Base-by-base conservation (phyloP, 306 rosid genomes). In the Luffa aegyptiaca region DNA sequence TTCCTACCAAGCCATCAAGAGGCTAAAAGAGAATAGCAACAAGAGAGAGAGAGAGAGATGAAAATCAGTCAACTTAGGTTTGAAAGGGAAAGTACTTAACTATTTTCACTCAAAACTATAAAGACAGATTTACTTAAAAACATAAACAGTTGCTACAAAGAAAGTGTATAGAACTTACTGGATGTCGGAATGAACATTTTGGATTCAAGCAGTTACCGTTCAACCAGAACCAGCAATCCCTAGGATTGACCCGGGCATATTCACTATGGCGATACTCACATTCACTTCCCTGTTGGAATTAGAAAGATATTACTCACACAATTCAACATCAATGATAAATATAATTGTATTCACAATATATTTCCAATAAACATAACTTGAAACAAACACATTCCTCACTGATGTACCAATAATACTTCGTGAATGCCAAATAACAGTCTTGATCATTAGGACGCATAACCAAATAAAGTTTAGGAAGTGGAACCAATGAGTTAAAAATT, bases 241-340 rank as follows among this genome's bases (percentile, higher is more conserved):
- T 88, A 35, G 99, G 98, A 82, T 96, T 96, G 71, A 93, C 88
- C 52, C 97, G 87, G 13, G 99, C 99, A 79, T 87, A 89, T 80
- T 96, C 99, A 71, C 97, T 96, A 58, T 96, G 99, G 53, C 99
- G 98, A 84, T 93, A 96, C 81, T 96, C 99, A 1, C 99, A 96
- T 85, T 96, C 99, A 82, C 84, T 83, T 44, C 99, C 99, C 99
- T 96, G 70, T 80, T 61, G 52, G 52, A 21, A 17, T 72, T 52
- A 79, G 53, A 62, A 31, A 66, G 65, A 39, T 62, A 78, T 59
- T 74, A 83, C 13, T 36, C 36, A n/a, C 8, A 20, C 8, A 37
- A 52, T 44, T 75, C 17, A 39, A 33, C 53, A 75, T 17, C 51
- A 76, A 36, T 11, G 8, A 56, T 55, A 76, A 10, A 53, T 39